A percentile compares a stretch with the other conserved stretches of the same genome.
phyloP scores from a whole-genome alignment of 129 eudicot genomes.

The Artemisia argyi region DNA sequence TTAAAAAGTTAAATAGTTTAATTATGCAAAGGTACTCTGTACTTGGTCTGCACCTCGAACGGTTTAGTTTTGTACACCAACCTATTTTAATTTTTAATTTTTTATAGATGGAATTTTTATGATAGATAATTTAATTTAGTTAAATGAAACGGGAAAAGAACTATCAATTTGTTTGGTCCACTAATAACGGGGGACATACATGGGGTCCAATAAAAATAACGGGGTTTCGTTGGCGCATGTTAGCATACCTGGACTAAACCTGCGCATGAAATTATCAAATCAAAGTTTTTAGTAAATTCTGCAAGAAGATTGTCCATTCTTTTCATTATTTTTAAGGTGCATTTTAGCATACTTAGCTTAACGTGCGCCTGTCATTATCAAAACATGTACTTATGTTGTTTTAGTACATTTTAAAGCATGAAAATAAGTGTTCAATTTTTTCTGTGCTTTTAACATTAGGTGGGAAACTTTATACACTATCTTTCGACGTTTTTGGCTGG shows the following conservation, averaged over 20 bases:
- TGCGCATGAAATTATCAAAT: conserved; percentile 11
- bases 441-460: conserved; percentile 41
- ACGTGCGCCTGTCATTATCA: conserved; percentile 6
- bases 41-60: no score
- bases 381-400: neutral
- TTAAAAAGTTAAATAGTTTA: no score
- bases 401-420: neutral
- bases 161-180: conserved; percentile 24
- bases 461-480: conserved; percentile 97
- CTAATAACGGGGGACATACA: conserved; percentile 29
- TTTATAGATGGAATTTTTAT: neutral
- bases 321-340: conserved; percentile 15
- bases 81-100: neutral
- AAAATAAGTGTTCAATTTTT: conserved; percentile 1
- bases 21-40: no score
- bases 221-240: conserved; percentile 14
- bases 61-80: neutral
- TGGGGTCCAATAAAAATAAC: conserved; percentile 2
- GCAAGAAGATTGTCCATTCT: conserved; percentile 22
- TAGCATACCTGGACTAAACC: conserved; percentile 26
- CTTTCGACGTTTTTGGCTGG: conserved; percentile 97
- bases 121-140: conserved; percentile 24
- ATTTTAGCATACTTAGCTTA: conserved; percentile 20
- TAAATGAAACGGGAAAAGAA: conserved; percentile 16
- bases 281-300: conserved; percentile 14